These are phyloP conservation scores for Xylariaceae sp. DNA, from an alignment of 2,329 filamentous ascomycete species.

Conservation along the genomic window DNA sequence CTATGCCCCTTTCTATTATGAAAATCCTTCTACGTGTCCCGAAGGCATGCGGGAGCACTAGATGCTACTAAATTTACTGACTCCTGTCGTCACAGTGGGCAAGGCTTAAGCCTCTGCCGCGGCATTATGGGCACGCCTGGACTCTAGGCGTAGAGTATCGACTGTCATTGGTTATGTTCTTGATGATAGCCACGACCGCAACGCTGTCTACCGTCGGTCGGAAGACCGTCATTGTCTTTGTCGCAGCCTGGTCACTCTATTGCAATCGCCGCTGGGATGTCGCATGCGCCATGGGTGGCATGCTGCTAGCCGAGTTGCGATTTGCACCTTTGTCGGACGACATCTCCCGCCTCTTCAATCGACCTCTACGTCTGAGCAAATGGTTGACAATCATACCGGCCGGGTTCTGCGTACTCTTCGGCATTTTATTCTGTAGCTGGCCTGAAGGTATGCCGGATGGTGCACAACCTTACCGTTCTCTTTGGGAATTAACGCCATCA, in stretches of 20 bases:
- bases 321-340: slow-evolving; percentile 24
- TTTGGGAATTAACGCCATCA: slow-evolving; percentile 19
- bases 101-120: slow-evolving; percentile 20
- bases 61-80: slow-evolving; percentile 15
- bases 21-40: not conserved
- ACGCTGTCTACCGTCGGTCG: slow-evolving; percentile 24
- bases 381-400: slow-evolving; percentile 20
- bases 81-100: slow-evolving; percentile 18
- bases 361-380: slow-evolving; percentile 22
- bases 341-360: slow-evolving; percentile 22
- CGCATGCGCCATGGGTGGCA: slow-evolving; percentile 25
- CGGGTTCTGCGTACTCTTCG: slow-evolving; percentile 17
- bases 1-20: slow-evolving; percentile 2
- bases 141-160: slow-evolving; percentile 28
- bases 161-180: slow-evolving; percentile 26
- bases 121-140: slow-evolving; percentile 22
- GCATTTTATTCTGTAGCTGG: slow-evolving; percentile 23
- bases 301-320: slow-evolving; percentile 25
- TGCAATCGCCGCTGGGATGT: slow-evolving; percentile 25
- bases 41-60: slow-evolving; percentile 6
- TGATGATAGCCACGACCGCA: slow-evolving; percentile 27
- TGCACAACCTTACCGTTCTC: slow-evolving; percentile 21
- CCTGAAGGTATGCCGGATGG: slow-evolving; percentile 18
- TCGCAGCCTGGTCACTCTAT: slow-evolving; percentile 24
- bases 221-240: slow-evolving; percentile 23